Percentiles rank a stretch among this genome's conserved stretches.
These are phyloP conservation scores for Coemansia sp. DNA, from an alignment of 192 early-diverging fungal species.

Conservation along the genomic window DNA sequence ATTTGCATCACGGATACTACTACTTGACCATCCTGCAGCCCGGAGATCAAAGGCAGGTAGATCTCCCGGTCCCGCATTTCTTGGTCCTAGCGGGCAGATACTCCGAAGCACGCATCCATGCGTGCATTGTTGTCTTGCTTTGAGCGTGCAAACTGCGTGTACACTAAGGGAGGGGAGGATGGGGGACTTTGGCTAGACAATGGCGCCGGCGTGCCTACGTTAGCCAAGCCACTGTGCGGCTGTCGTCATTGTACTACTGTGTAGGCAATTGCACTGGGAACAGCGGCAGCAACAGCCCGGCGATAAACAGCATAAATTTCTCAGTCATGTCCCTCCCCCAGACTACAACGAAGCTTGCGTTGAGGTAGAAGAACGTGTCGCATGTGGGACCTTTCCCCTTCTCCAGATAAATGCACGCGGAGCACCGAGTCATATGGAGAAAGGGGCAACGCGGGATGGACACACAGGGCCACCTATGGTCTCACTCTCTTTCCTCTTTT, in stretches of 20 bases:
- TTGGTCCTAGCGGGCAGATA: not conserved
- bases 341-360: not conserved
- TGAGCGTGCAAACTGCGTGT: not conserved
- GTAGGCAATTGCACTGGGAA: not conserved
- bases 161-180: not conserved
- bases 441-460: conserved; percentile 1
- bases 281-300: not conserved
- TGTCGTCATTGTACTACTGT: not conserved
- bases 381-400: not conserved
- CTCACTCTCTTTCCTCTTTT: conserved; percentile 17
- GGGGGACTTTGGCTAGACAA: not conserved
- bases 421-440: not conserved
- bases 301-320: not conserved
- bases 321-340: not conserved
- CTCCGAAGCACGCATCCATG: not conserved
- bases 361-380: not conserved
- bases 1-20: not conserved
- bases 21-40: not conserved
- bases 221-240: not conserved
- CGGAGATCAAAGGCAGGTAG: not conserved
- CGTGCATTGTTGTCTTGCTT: not conserved
- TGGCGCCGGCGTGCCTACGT: not conserved
- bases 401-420: too few relatives aligned
- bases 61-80: not conserved
- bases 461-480: not conserved